Percentiles rank a stretch among this genome's conserved stretches.
These are phyloP conservation scores for Retiboletus flavoniger DNA, from an alignment of 1,284 basidiomycete genomes.

Conservation along the genomic window DNA sequence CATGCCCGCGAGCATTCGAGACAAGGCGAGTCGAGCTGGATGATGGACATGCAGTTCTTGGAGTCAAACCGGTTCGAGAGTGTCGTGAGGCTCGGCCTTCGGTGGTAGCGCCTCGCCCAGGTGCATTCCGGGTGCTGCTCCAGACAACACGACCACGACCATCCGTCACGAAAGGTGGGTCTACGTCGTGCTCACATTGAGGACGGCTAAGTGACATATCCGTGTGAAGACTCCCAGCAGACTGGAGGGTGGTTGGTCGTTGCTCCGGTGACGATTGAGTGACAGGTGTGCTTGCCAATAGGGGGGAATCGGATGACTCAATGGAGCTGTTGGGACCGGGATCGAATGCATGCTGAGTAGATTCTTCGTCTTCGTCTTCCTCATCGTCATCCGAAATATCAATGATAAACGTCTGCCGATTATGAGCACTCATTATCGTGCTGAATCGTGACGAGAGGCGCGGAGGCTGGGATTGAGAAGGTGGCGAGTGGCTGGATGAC, in stretches of 20 bases:
- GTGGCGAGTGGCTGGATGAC: neutral
- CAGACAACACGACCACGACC: conserved; percentile 56
- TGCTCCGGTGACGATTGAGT: conserved; percentile 2
- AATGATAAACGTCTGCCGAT: conserved; percentile 29
- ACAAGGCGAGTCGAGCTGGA: conserved; percentile 16
- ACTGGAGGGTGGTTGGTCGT: neutral
- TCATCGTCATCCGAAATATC: conserved; percentile 35
- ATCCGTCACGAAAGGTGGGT: conserved; percentile 61
- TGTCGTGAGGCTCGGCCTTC: conserved; percentile 24
- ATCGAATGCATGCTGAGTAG: conserved; percentile 17
- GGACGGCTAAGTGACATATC: conserved; percentile 13
- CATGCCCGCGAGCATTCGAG: conserved; percentile 51
- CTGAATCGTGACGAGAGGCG: conserved; percentile 28
- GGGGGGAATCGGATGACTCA: conserved; percentile 3
- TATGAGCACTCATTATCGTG: conserved; percentile 23
- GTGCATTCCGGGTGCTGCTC: conserved; percentile 40
- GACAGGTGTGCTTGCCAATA: neutral
- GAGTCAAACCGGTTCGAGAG: conserved; percentile 16
- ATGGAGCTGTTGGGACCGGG: neutral
- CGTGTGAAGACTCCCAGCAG: neutral
- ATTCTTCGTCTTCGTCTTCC: conserved; percentile 32
- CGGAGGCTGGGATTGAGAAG: conserved; percentile 6
- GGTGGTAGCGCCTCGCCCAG: conserved; percentile 19
- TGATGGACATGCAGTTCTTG: conserved; percentile 23
- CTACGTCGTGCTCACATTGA: conserved; percentile 34